phyloP scores from a whole-genome alignment of 2,329 filamentous ascomycete genomes.

The Coniochaeta sp. region DNA sequence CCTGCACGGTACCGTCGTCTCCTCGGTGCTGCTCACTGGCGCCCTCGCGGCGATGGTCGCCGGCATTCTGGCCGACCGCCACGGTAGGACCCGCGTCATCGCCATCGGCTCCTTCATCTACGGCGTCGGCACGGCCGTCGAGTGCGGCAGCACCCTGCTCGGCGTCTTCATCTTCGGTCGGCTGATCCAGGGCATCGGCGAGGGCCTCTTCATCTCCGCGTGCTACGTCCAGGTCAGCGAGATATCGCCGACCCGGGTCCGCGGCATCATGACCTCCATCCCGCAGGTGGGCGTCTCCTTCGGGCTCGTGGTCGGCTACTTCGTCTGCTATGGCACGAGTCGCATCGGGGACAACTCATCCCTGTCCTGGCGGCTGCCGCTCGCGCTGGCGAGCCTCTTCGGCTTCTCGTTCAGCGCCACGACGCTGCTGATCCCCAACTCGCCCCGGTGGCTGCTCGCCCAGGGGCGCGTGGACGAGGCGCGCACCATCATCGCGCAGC shows the following conservation, averaged over 20 bases:
- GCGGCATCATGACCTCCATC: constrained; percentile 43
- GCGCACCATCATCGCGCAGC: constrained; percentile 7
- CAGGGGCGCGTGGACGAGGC: constrained; percentile 36
- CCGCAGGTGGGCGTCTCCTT: constrained; percentile 46
- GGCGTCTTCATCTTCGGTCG: constrained; percentile 49
- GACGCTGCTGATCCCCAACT: constrained; percentile 32
- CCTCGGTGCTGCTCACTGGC: constrained; percentile 51
- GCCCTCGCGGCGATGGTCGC: constrained; percentile 53
- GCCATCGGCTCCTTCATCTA: constrained; percentile 45
- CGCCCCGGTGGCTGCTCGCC: constrained; percentile 48
- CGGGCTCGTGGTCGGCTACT: constrained; percentile 49
- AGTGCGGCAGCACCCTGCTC: constrained; percentile 26
- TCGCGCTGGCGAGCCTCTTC: constrained; percentile 30
- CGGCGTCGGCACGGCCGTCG: constrained; percentile 39
- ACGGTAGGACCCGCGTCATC: constrained; percentile 46
- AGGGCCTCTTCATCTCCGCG: constrained; percentile 48
- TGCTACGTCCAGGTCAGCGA: constrained; percentile 50
- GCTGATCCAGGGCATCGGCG: constrained; percentile 46
- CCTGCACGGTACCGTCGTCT: constrained; percentile 52
- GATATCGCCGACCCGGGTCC: constrained; percentile 43
- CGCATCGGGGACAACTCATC: constrained; percentile 25
- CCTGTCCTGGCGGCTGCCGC: constrained; percentile 49
- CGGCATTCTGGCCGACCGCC: constrained; percentile 43
- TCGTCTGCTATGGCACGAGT: constrained; percentile 51
- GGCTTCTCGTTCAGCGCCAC: constrained; percentile 21